Conservation (phyloP, 139 green algal genomes). For the Micromonas commoda region DNA sequence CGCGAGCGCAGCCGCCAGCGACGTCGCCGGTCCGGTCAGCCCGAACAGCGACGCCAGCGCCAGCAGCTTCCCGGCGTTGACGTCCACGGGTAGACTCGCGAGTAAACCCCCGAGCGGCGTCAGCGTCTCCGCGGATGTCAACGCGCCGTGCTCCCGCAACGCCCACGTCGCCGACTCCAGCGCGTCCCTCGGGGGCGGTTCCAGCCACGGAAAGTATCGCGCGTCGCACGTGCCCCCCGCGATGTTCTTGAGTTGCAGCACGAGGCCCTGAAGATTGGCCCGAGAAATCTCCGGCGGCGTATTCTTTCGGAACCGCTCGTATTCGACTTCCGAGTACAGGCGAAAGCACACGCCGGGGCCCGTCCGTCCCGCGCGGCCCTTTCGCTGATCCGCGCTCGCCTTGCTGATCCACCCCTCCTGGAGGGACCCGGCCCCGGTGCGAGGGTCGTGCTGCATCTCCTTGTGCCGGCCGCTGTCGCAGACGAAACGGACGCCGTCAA, state of each 20-base stretch:
- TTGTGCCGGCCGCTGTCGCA: slow-evolving; percentile 84
- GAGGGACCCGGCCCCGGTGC: slow-evolving; percentile 96
- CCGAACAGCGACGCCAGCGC: slow-evolving; percentile 74
- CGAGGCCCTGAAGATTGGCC: slow-evolving; percentile 46
- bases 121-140: slow-evolving; percentile 35
- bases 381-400: slow-evolving; percentile 82
- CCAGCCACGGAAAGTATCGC: background rate
- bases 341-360: slow-evolving; percentile 93
- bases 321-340: slow-evolving; percentile 60
- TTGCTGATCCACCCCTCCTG: slow-evolving; percentile 91
- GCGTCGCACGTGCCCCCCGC: background rate
- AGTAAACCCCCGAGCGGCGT: slow-evolving; percentile 75
- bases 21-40: background rate
- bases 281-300: slow-evolving; percentile 83
- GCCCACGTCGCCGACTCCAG: background rate
- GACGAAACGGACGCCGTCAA: slow-evolving; percentile 98
- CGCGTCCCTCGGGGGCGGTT: background rate
- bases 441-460: slow-evolving; percentile 71
- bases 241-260: slow-evolving; percentile 40
- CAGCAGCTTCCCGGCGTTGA: slow-evolving; percentile 45
- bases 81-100: slow-evolving; percentile 71
- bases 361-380: slow-evolving; percentile 90
- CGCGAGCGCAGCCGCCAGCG: slow-evolving; percentile 16
- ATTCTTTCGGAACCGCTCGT: background rate
- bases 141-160: slow-evolving; percentile 3